A percentile compares a stretch with the other conserved stretches of the same genome.
phyloP scores from a whole-genome alignment of 805 yeast genomes.

The Candida andamanensis region DNA sequence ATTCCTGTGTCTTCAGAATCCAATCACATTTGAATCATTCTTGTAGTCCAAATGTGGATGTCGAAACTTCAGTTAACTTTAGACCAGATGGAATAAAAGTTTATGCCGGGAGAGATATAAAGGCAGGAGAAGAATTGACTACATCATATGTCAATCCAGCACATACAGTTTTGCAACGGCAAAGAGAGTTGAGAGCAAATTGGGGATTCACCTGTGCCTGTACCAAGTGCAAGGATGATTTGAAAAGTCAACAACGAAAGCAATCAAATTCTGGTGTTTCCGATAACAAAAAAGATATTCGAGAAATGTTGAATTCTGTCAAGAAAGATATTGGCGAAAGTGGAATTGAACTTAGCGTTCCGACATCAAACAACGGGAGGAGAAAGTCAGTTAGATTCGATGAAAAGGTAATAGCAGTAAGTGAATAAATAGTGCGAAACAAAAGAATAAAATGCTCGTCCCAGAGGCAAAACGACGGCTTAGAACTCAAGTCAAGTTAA shows the following conservation, averaged over 20 bases:
- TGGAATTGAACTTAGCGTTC: constrained; percentile 42
- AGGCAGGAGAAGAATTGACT: constrained; percentile 60
- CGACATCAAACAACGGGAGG: constrained; percentile 39
- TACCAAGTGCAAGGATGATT: constrained; percentile 56
- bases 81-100: constrained; percentile 55
- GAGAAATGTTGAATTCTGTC: constrained; percentile 41
- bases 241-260: constrained; percentile 39
- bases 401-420: constrained; percentile 40
- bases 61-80: constrained; percentile 33
- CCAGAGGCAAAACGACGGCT: constrained; percentile 19
- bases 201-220: constrained; percentile 81
- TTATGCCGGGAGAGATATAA: constrained; percentile 53
- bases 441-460: background rate
- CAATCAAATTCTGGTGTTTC: constrained; percentile 31
- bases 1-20: constrained; percentile 53
- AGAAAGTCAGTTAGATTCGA: constrained; percentile 65
- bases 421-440: constrained; percentile 3
- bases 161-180: constrained; percentile 58
- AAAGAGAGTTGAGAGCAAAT: constrained; percentile 58
- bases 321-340: constrained; percentile 38
- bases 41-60: constrained; percentile 68
- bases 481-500: constrained; percentile 20
- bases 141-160: constrained; percentile 68
- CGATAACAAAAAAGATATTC: constrained; percentile 33
- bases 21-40: constrained; percentile 74